These are phyloP conservation scores for Pseudisothecium myosuroides DNA, from an alignment of 225 moss, liverwort and hornwort species.

Conservation along the genomic window DNA sequence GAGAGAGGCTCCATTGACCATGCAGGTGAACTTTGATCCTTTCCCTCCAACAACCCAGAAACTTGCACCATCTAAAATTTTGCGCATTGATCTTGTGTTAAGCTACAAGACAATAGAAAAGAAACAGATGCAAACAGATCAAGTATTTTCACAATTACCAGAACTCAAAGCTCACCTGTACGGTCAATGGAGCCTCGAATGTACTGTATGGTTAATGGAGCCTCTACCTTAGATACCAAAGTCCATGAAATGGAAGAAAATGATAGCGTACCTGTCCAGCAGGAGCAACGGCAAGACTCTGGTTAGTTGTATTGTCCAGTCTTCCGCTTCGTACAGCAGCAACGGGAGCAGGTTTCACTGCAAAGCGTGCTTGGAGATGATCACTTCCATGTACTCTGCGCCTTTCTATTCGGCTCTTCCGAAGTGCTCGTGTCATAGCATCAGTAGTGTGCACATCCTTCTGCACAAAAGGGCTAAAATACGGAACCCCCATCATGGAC, in stretches of 20 bases:
- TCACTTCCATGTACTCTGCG: conserved; percentile 9
- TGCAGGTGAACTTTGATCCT: not conserved
- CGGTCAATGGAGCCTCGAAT: not conserved
- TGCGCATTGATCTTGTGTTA: not conserved
- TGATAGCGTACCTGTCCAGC: not conserved
- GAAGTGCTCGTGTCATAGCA: conserved; percentile 15
- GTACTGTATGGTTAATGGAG: not conserved
- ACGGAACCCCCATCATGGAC: conserved; percentile 20
- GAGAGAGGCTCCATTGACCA: not conserved
- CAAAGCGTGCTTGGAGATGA: not conserved
- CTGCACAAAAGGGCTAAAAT: not conserved
- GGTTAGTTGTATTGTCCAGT: not conserved
- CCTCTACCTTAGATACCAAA: not conserved
- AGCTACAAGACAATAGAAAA: not conserved
- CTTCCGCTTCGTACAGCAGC: not conserved
- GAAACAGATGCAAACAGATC: not conserved
- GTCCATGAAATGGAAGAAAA: not conserved
- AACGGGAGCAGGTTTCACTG: not conserved
- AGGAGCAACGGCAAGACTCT: not conserved
- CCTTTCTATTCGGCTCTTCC: conserved; percentile 21
- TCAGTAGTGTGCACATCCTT: not conserved
- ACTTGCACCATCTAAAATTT: not conserved
- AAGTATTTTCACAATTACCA: not conserved
- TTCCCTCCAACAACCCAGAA: not conserved
- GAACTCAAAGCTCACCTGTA: no score